phyloP scores from a whole-genome alignment of 2,329 filamentous ascomycete species.

The Ophiocordyceps camponoti-leonardi region DNA sequence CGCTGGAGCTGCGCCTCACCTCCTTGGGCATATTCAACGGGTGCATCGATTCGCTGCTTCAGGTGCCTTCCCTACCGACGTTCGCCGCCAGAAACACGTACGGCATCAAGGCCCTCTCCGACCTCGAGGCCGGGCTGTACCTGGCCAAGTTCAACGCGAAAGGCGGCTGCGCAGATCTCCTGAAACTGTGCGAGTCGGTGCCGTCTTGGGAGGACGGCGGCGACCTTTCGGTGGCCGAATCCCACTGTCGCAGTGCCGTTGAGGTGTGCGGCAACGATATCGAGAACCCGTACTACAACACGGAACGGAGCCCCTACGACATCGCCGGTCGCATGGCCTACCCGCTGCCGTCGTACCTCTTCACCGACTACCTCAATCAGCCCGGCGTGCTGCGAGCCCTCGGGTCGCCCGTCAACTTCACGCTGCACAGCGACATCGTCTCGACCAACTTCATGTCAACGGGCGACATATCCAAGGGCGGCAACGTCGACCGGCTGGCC shows the following conservation, averaged over 20 bases:
- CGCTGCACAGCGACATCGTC: slow-evolving; percentile 28
- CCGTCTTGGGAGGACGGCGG: slow-evolving; percentile 26
- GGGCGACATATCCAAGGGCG: slow-evolving; percentile 46
- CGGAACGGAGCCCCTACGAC: slow-evolving; percentile 41
- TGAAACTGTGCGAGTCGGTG: slow-evolving; percentile 31
- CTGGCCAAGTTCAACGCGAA: slow-evolving; percentile 11
- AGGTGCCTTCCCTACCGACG: slow-evolving; percentile 36
- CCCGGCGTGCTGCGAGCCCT: slow-evolving; percentile 38
- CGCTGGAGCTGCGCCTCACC: slow-evolving; percentile 40
- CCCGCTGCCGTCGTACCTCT: slow-evolving; percentile 45
- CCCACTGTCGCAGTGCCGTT: slow-evolving; percentile 33
- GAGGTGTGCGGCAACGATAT: slow-evolving; percentile 22
- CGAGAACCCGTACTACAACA: slow-evolving; percentile 36
- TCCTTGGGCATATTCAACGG: slow-evolving; percentile 58
- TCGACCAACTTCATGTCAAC: slow-evolving; percentile 27
- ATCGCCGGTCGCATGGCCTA: slow-evolving; percentile 37
- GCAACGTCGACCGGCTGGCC: slow-evolving; percentile 41
- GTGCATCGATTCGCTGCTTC: slow-evolving; percentile 46
- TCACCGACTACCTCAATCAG: slow-evolving; percentile 47
- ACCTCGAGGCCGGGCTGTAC: slow-evolving; percentile 31
- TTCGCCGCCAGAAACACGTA: slow-evolving; percentile 52
- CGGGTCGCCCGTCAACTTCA: slow-evolving; percentile 45
- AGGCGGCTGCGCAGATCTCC: slow-evolving; percentile 34
- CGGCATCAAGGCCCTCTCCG: slow-evolving; percentile 37
- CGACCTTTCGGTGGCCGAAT: slow-evolving; percentile 17